Percentiles rank a stretch among this genome's conserved stretches.
These are phyloP conservation scores for Capillidium heterosporum DNA, from an alignment of 371 early-diverging fungal species.

Conservation along the genomic window DNA sequence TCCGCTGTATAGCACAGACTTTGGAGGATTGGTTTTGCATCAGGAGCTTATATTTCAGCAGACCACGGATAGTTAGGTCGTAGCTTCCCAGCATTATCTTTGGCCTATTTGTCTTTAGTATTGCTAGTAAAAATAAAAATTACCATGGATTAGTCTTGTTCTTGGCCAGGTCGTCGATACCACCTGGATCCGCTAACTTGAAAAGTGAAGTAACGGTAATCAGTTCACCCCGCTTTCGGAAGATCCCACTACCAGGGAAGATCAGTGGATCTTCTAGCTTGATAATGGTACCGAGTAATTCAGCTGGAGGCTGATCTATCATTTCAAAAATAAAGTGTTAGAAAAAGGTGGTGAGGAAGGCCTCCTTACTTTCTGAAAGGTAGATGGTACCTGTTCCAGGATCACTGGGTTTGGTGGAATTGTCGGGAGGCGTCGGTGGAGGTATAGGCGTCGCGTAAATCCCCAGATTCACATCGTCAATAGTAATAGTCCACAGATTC, in stretches of 20 bases:
- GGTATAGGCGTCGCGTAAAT: background rate
- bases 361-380: background rate
- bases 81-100: background rate
- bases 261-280: constrained; percentile 1
- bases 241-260: background rate
- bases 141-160: background rate
- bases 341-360: background rate
- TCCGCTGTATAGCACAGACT: constrained; percentile 2
- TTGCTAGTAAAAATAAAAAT: background rate
- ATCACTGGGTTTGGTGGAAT: background rate
- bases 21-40: background rate
- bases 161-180: background rate
- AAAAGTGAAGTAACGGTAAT: background rate
- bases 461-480: background rate
- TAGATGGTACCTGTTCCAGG: background rate
- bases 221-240: background rate
- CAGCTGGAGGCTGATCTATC: background rate
- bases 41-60: background rate
- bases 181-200: background rate
- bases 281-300: background rate
- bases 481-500: constrained; percentile 1
- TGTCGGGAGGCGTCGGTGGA: background rate
- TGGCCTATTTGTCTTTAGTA: background rate
- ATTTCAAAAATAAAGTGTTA: background rate
- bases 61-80: background rate